These are phyloP conservation scores for Saksenaea vasiformis DNA, from an alignment of 371 early-diverging fungal species.

Conservation along the genomic window DNA sequence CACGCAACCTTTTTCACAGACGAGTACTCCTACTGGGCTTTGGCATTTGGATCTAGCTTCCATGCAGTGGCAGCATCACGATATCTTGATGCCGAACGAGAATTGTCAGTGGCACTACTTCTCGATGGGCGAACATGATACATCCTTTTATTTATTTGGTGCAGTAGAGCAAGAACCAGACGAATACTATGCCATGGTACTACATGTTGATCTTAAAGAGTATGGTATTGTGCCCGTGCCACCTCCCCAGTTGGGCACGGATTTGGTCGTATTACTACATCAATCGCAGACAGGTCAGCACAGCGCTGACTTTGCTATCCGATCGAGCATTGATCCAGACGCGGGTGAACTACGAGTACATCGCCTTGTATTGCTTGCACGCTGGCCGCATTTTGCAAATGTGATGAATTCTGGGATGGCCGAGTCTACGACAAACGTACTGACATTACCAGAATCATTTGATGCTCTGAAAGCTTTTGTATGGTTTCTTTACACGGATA, in stretches of 20 bases:
- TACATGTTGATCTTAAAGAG: constrained; percentile 59
- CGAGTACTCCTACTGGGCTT: constrained; percentile 40
- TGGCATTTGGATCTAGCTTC: constrained; percentile 62
- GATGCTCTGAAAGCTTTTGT: constrained; percentile 53
- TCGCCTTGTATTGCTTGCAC: constrained; percentile 51
- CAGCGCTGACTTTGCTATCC: constrained; percentile 57
- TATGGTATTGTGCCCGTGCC: constrained; percentile 59
- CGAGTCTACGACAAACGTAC: constrained; percentile 40
- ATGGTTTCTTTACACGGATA: constrained; percentile 61
- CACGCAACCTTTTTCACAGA: constrained; percentile 16
- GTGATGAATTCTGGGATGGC: constrained; percentile 56
- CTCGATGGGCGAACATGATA: constrained; percentile 55
- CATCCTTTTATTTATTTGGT: constrained; percentile 59
- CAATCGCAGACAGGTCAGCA: constrained; percentile 23
- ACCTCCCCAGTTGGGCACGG: constrained; percentile 48
- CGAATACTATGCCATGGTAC: constrained; percentile 56
- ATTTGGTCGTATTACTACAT: constrained; percentile 49
- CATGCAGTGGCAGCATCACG: constrained; percentile 62
- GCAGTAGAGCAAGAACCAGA: constrained; percentile 53
- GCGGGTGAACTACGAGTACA: constrained; percentile 42
- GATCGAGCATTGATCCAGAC: constrained; percentile 38
- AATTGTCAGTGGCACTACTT: constrained; percentile 63
- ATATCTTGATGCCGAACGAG: constrained; percentile 16
- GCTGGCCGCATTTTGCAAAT: constrained; percentile 67
- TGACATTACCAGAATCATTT: constrained; percentile 54